Percentiles rank a stretch among this genome's conserved stretches.
phyloP scores from a whole-genome alignment of 495 filamentous ascomycete genomes.

The Hypoxylon lienhwacheense region DNA sequence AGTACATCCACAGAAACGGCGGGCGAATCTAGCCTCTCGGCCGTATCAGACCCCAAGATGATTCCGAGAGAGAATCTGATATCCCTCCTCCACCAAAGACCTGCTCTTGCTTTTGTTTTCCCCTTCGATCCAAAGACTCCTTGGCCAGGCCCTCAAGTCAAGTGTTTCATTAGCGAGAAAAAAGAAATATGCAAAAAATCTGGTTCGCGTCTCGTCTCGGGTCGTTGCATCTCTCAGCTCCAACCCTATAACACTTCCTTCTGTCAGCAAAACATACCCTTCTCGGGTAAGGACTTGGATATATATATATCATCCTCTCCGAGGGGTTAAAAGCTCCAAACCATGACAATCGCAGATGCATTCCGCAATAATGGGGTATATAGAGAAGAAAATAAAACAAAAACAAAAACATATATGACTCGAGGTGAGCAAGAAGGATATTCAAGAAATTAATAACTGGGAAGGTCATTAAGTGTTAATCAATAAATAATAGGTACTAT shows the following conservation, averaged over 20 bases:
- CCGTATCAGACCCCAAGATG: slow-evolving; percentile 4
- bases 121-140: slow-evolving; percentile 22
- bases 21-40: slow-evolving; percentile 12
- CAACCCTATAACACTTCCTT: slow-evolving; percentile 4
- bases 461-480: slow-evolving; percentile 4
- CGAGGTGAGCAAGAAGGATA: slow-evolving; percentile 20
- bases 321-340: slow-evolving; percentile 20
- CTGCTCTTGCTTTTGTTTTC: not conserved
- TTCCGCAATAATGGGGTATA: slow-evolving; percentile 30
- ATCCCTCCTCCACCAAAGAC: not conserved
- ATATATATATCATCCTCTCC: not conserved
- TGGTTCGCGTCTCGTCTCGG: slow-evolving; percentile 33
- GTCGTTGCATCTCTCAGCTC: slow-evolving; percentile 24
- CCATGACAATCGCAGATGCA: slow-evolving; percentile 10
- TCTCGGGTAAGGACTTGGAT: slow-evolving; percentile 7
- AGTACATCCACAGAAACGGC: slow-evolving; percentile 8
- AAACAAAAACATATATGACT: slow-evolving; percentile 19
- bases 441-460: slow-evolving; percentile 16
- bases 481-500: slow-evolving; percentile 33
- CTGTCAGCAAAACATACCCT: slow-evolving; percentile 6
- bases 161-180: slow-evolving; percentile 14
- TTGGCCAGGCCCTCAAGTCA: slow-evolving; percentile 17
- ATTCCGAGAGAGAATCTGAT: slow-evolving; percentile 1
- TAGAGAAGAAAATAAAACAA: slow-evolving; percentile 21
- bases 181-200: slow-evolving; percentile 23